phyloP scores from a whole-genome alignment of 164 flowering plant genomes.

The Taxillus chinensis region DNA sequence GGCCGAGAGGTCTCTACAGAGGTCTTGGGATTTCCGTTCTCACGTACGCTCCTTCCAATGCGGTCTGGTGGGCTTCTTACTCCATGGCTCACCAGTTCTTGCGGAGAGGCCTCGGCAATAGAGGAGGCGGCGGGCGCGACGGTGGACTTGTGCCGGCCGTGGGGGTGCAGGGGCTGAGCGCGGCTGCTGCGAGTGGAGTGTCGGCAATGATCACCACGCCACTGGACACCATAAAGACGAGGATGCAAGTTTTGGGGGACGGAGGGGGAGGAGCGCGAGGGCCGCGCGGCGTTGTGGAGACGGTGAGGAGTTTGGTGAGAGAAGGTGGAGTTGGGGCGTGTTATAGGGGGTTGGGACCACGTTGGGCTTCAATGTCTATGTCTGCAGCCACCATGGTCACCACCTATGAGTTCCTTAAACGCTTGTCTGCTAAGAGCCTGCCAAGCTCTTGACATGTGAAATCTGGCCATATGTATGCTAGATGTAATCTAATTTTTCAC shows the following conservation, averaged over 20 bases:
- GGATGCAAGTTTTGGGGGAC: conserved; percentile 34
- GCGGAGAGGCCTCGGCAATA: conserved; percentile 34
- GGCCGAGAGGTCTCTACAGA: conserved; percentile 38
- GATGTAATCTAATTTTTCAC: too few relatives aligned
- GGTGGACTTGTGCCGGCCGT: conserved; percentile 23
- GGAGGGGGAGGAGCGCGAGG: conserved; percentile 28
- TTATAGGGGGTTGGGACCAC: conserved; percentile 38
- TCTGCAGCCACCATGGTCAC: conserved; percentile 49
- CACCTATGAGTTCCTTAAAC: conserved; percentile 42
- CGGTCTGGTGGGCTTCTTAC: conserved; percentile 58
- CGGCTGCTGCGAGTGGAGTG: conserved; percentile 49
- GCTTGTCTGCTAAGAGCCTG: conserved; percentile 28
- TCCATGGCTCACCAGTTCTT: conserved; percentile 33
- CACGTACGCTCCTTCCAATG: conserved; percentile 55
- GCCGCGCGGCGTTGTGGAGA: conserved; percentile 22
- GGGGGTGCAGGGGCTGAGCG: conserved; percentile 51
- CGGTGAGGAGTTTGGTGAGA: conserved; percentile 26
- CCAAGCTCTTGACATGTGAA: too few relatives aligned
- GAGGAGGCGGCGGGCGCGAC: conserved; percentile 10
- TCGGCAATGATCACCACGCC: conserved; percentile 58
- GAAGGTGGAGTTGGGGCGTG: conserved; percentile 45
- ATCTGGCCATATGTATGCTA: too few relatives aligned
- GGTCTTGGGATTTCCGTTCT: conserved; percentile 46
- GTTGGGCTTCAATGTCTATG: conserved; percentile 45
- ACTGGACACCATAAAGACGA: conserved; percentile 51